Evolutionary conservation across 2,329 filamentous ascomycete genomes (phyloP), one percentile per base, ranked within the genome.

Genomic region (Nigrospora sphaerica): DNA sequence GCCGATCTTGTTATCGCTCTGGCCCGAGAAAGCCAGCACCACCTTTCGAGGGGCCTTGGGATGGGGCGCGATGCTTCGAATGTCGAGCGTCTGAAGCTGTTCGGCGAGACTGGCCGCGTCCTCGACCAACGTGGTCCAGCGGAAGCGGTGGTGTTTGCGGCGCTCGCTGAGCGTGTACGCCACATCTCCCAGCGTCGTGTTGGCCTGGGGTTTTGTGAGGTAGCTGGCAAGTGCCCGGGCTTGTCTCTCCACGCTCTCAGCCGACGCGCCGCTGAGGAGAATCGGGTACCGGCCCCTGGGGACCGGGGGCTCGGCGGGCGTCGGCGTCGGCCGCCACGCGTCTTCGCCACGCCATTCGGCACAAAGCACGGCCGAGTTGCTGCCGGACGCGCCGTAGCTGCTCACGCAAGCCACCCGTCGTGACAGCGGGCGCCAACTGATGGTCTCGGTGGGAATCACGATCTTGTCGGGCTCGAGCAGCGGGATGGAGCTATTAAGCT

Each of bases 341-440:
- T 16, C 19, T 4, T 10, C 23, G 2, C 39, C 23, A 6, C 39
- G 39, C 39, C 39, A 40, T 16, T 40, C 23, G 5, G 39, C 38
- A 16, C 38, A 40, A 9, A 61, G 32, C 12, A 64, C 18, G 14
- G 62, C 55, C 4, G 60, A 55, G 38, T 68, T 68, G 33, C 55
- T 60, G 1, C 66, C 65, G 6, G 63, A 55, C 2, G 66, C 65
- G 9, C 66, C 66, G 34, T 65, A 68, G 38, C 57, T 67, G 47
- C 65, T 69, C 23, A 69, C 49, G 3, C 56, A 50, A 3, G 63
- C 63, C 4, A 56, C 44, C 1, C 53, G 58, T 10, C 60, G 40
- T 67, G 1, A 68, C 68, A 1, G 43, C 37, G 12, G 12, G 32
- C 1, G 45, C 43, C 7, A 53, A 32, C 61, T 57, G 68, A 32